Conservation (phyloP, 352 stramenopile genomes). For the Phytophthora multivora region DNA sequence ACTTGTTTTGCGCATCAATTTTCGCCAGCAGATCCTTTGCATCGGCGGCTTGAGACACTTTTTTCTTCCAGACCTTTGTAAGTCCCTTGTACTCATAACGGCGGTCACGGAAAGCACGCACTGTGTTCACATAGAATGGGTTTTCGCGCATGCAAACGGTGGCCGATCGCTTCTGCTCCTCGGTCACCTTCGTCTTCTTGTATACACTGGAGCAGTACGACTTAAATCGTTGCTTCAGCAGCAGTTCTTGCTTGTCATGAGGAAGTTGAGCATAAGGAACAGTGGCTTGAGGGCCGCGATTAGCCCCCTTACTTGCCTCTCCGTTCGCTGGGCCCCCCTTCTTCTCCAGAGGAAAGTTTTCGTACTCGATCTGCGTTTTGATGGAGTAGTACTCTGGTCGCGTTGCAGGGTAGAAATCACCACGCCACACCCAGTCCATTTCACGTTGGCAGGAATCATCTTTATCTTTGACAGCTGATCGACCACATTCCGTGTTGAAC, state of each 20-base stretch:
- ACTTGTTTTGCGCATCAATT: slow-evolving; percentile 88
- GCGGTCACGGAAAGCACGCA: slow-evolving; percentile 98
- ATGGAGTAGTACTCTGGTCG: slow-evolving; percentile 96
- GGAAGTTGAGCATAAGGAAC: slow-evolving; percentile 69
- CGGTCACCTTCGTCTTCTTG: slow-evolving; percentile 97
- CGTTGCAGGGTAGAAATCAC: slow-evolving; percentile 95
- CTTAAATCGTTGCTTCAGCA: slow-evolving; percentile 86
- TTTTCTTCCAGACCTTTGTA: slow-evolving; percentile 95
- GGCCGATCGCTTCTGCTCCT: slow-evolving; percentile 93
- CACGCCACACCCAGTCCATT: slow-evolving; percentile 99
- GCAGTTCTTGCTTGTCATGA: slow-evolving; percentile 59
- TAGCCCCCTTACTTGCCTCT: slow-evolving; percentile 16
- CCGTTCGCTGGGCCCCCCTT: slow-evolving; percentile 10
- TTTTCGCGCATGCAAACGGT: slow-evolving; percentile 99
- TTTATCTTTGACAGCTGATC: slow-evolving; percentile 74
- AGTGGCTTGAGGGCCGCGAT: slow-evolving; percentile 18
- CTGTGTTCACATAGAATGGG: slow-evolving; percentile 99
- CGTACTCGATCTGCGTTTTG: slow-evolving; percentile 94
- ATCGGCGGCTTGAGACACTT: slow-evolving; percentile 76
- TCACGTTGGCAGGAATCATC: slow-evolving; percentile 93
- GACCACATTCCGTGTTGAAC: slow-evolving; percentile 88
- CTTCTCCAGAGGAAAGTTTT: slow-evolving; percentile 71
- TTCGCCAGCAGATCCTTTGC: slow-evolving; percentile 86
- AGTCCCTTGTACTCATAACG: slow-evolving; percentile 99
- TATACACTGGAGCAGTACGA: slow-evolving; percentile 98